phyloP scores from a whole-genome alignment of 495 filamentous ascomycete genomes.

The Clohesyomyces aquaticus region DNA sequence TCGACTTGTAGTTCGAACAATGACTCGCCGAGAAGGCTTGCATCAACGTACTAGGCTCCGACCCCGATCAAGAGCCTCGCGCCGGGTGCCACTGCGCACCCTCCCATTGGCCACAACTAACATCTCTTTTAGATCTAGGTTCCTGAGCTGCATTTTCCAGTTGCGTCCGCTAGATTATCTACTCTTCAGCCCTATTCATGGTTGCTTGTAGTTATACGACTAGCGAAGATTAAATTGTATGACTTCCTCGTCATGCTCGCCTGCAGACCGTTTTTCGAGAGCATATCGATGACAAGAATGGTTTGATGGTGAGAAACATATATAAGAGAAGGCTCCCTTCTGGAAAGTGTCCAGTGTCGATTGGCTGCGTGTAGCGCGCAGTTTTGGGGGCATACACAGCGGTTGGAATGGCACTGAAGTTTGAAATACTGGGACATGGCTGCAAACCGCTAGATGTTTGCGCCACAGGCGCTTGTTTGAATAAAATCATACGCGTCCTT shows the following conservation, averaged over 20 bases:
- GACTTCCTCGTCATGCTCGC: constrained; percentile 53
- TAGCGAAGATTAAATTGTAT: constrained; percentile 65
- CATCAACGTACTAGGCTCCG: constrained; percentile 5
- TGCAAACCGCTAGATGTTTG: too few species aligned
- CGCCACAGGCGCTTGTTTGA: too few species aligned
- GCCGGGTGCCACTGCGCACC: neutral
- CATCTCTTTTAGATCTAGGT: too few species aligned
- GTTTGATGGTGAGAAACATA: constrained; percentile 81
- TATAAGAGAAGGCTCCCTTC: too few species aligned
- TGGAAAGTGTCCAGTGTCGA: too few species aligned
- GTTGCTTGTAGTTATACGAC: constrained; percentile 75
- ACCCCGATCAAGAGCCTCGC: too few species aligned
- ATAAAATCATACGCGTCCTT: too few species aligned
- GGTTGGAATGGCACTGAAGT: too few species aligned
- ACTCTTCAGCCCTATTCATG: constrained; percentile 66
- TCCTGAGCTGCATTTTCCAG: neutral
- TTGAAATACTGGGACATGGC: too few species aligned
- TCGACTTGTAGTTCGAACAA: constrained; percentile 32
- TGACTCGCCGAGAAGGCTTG: constrained; percentile 29
- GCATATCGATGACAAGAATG: constrained; percentile 58
- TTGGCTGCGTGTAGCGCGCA: too few species aligned
- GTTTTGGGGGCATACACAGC: too few species aligned
- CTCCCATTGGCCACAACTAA: neutral
- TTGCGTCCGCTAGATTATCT: constrained; percentile 67
- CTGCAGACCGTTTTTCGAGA: constrained; percentile 67